Conservation (phyloP, 179 eudicot species). For the Silene coronaria region DNA sequence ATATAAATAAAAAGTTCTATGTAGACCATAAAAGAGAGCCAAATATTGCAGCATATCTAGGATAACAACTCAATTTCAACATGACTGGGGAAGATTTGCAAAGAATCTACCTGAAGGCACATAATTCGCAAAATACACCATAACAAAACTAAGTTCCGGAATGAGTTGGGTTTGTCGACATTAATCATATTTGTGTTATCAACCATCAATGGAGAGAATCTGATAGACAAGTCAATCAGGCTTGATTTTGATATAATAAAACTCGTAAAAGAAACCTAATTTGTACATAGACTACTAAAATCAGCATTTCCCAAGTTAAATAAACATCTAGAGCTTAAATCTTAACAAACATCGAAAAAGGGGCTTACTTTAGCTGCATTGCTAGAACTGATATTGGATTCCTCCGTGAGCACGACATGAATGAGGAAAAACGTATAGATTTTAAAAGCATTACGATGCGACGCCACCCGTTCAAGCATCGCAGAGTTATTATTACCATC, state of each 20-base stretch:
- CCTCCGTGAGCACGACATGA: constrained; percentile 59
- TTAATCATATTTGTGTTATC: not conserved
- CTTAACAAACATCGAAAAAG: not conserved
- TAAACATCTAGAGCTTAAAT: not conserved
- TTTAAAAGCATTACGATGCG: constrained; percentile 76
- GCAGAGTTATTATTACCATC: constrained; percentile 30
- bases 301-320: not conserved
- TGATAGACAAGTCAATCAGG: not conserved
- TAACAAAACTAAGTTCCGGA: not conserved
- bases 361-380: constrained; percentile 50
- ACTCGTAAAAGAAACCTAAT: too few relatives aligned
- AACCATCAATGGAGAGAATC: not conserved
- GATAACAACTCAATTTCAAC: constrained; percentile 39
- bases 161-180: not conserved
- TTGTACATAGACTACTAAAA: not conserved
- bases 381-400: constrained; percentile 32
- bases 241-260: not conserved
- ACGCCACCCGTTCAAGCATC: constrained; percentile 49
- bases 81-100: constrained; percentile 15
- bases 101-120: not conserved
- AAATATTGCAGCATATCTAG: constrained; percentile 43
- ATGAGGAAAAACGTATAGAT: constrained; percentile 73
- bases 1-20: not conserved
- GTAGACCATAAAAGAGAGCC: constrained; percentile 8
- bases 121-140: not conserved